Percentiles rank a stretch among this genome's conserved stretches.
Conservation (phyloP, 306 rosid genomes). For the Castanea mollissima region DNA sequence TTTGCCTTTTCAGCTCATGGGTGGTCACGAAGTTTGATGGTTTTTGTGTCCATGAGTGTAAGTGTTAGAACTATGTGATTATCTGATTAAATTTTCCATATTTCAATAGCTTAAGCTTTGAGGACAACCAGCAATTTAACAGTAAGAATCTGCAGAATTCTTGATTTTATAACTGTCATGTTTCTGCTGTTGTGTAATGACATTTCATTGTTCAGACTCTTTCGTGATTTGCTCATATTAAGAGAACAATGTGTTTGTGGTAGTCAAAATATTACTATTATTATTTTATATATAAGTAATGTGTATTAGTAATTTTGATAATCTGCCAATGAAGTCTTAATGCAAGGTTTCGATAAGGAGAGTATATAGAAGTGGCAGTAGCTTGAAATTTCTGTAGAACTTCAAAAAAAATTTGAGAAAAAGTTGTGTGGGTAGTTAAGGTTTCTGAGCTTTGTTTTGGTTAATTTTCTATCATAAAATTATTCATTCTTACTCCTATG, state of each 20-base stretch:
- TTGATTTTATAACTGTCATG: neutral
- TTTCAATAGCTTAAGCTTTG: too few species aligned
- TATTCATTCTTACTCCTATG: too few species aligned
- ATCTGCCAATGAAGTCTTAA: neutral
- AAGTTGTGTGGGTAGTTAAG: too few species aligned
- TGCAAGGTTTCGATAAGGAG: neutral
- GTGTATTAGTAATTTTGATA: neutral
- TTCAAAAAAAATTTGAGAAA: neutral
- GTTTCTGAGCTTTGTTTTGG: too few species aligned
- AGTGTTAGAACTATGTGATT: too few species aligned
- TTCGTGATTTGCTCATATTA: neutral
- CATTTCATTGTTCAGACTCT: neutral
- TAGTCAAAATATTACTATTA: neutral
- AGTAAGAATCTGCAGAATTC: neutral
- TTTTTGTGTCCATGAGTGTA: neutral
- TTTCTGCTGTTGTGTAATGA: neutral
- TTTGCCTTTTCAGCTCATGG: neutral
- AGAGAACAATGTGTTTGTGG: neutral
- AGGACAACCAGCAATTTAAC: too few species aligned
- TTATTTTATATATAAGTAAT: neutral
- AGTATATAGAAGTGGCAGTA: neutral
- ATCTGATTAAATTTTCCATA: too few species aligned
- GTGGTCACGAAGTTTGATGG: neutral
- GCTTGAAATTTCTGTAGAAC: neutral
- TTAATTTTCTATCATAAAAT: too few species aligned